These are phyloP conservation scores for Coemansia sp. DNA, from an alignment of 192 early-diverging fungal genomes.

Conservation along the genomic window DNA sequence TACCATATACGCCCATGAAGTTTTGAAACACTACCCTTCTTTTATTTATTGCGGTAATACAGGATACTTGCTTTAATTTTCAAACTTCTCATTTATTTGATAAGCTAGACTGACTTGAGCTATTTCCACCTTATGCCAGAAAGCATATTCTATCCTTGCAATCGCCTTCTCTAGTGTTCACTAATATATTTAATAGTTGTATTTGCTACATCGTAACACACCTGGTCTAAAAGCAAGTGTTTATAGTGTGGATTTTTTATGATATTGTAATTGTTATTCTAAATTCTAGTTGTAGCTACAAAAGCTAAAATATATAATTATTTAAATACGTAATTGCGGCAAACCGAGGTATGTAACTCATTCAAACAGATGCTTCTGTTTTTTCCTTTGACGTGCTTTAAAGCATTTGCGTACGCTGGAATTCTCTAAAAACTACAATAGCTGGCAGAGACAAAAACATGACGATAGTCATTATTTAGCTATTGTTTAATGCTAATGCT, in stretches of 20 bases:
- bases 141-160: not conserved
- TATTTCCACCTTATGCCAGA: not conserved
- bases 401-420: not conserved
- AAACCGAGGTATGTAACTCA: not conserved
- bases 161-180: not conserved
- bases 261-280: not conserved
- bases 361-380: not conserved
- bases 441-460: not conserved
- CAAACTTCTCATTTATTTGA: not conserved
- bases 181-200: not conserved
- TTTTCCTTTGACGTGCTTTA: not conserved
- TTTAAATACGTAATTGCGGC: not conserved
- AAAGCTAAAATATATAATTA: not conserved
- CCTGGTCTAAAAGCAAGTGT: not conserved
- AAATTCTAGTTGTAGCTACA: not conserved
- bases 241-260: not conserved
- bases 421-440: not conserved
- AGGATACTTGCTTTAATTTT: not conserved
- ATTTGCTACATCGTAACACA: not conserved
- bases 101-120: not conserved
- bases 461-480: not conserved
- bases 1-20: not conserved
- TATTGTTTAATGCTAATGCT: not conserved
- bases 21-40: not conserved
- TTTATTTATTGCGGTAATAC: not conserved